A percentile compares a stretch with the other conserved stretches of the same genome.
phyloP scores from a whole-genome alignment of 805 yeast species.

The Yamadazyma phyllophila region DNA sequence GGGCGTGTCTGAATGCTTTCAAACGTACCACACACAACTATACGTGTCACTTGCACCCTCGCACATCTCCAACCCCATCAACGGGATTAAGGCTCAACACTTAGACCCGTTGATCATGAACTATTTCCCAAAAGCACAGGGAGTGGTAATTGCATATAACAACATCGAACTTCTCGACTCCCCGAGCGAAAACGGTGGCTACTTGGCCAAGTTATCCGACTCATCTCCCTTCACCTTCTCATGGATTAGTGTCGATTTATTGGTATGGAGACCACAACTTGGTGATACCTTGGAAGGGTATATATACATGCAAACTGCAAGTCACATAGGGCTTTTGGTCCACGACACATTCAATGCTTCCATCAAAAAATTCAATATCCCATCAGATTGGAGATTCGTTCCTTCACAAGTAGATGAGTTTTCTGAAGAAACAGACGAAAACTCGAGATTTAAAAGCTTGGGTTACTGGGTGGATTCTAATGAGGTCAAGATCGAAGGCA shows the following conservation, averaged over 20 bases:
- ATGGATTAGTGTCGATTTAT: conserved; percentile 81
- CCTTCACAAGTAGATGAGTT: conserved; percentile 65
- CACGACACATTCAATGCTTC: conserved; percentile 96
- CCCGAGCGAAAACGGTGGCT: conserved; percentile 10
- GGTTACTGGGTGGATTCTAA: conserved; percentile 87
- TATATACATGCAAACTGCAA: conserved; percentile 88
- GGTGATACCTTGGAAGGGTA: conserved; percentile 87
- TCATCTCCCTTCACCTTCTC: conserved; percentile 86
- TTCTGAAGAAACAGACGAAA: conserved; percentile 22
- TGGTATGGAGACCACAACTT: conserved; percentile 87
- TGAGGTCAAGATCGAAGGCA: conserved; percentile 78
- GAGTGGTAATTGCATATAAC: conserved; percentile 80
- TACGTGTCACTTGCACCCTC: conserved; percentile 89
- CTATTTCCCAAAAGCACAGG: conserved; percentile 66
- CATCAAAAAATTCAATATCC: conserved; percentile 80
- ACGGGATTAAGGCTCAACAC: conserved; percentile 85
- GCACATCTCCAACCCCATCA: conserved; percentile 62
- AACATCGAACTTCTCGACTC: conserved; percentile 52
- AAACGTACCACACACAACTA: conserved; percentile 54
- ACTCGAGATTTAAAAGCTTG: conserved; percentile 47
- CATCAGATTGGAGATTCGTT: conserved; percentile 80
- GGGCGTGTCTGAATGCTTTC: conserved; percentile 69
- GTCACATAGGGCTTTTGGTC: conserved; percentile 87
- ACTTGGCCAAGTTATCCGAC: conserved; percentile 63
- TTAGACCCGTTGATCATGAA: conserved; percentile 87